A percentile compares a stretch with the other conserved stretches of the same genome.
These are phyloP conservation scores for Mycena citricolor DNA, from an alignment of 1,284 basidiomycete genomes.

Conservation along the genomic window DNA sequence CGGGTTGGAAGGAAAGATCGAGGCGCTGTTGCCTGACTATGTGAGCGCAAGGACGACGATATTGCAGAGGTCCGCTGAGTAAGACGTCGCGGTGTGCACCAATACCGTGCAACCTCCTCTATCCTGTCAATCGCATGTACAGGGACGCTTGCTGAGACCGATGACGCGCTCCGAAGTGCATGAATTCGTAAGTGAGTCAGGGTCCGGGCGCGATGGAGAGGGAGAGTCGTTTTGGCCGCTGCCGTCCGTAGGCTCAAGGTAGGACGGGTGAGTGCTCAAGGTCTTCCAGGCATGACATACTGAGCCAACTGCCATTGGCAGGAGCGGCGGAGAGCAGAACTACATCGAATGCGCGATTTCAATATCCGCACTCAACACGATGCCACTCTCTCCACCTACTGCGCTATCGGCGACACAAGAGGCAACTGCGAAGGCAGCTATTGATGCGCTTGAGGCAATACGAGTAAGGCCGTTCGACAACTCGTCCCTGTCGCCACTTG, in stretches of 20 bases:
- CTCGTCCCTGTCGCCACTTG: constrained; percentile 56
- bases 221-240: constrained; percentile 24
- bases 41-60: constrained; percentile 30
- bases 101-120: constrained; percentile 30
- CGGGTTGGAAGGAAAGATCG: constrained; percentile 38
- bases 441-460: constrained; percentile 55
- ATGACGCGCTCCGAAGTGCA: constrained; percentile 40
- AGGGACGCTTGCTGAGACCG: constrained; percentile 41
- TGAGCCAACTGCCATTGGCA: constrained; percentile 39
- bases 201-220: too few relatives aligned
- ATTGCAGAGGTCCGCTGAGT: constrained; percentile 31
- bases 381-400: constrained; percentile 24
- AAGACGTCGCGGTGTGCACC: constrained; percentile 33
- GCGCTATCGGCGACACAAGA: constrained; percentile 40
- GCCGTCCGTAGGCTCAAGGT: constrained; percentile 42
- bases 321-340: constrained; percentile 40
- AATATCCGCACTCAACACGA: not conserved
- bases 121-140: constrained; percentile 2
- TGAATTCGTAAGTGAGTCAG: constrained; percentile 27
- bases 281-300: constrained; percentile 36
- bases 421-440: constrained; percentile 43
- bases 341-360: constrained; percentile 18
- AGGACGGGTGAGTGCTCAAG: constrained; percentile 43
- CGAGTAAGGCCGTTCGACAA: constrained; percentile 58
- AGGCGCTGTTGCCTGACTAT: constrained; percentile 35